Conservation (phyloP, 768 basidiomycete genomes). For the Lactarius hatsudake region DNA sequence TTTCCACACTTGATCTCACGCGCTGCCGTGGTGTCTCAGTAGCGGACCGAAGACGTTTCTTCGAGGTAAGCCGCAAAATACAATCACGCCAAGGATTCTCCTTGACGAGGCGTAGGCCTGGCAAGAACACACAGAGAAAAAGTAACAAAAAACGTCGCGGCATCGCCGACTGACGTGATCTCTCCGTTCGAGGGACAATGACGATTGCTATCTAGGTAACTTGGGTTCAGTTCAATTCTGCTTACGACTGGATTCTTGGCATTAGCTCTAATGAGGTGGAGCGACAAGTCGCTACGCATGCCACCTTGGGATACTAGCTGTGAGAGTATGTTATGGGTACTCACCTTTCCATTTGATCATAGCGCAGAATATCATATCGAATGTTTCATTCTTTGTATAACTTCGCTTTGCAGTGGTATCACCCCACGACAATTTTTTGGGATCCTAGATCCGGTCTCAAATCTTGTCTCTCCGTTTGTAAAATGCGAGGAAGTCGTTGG, state of each 20-base stretch:
- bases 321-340: background rate
- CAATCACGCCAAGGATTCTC: background rate
- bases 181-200: background rate
- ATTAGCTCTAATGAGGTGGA: background rate
- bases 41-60: slow-evolving; percentile 60
- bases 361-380: background rate
- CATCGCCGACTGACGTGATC: background rate
- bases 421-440: background rate
- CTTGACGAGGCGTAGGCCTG: slow-evolving; percentile 10
- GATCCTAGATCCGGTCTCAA: background rate
- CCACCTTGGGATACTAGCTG: background rate
- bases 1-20: slow-evolving; percentile 59
- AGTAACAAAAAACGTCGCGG: background rate
- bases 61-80: slow-evolving; percentile 45
- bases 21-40: slow-evolving; percentile 63
- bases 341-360: background rate
- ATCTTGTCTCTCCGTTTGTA: background rate
- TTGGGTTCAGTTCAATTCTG: background rate
- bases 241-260: background rate
- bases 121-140: slow-evolving; percentile 6
- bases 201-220: background rate
- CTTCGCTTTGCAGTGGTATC: background rate
- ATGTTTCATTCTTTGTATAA: background rate
- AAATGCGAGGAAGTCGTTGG: background rate
- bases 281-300: background rate